Conservation (phyloP, 768 basidiomycete species). For the Leccinum rimulosum region DNA sequence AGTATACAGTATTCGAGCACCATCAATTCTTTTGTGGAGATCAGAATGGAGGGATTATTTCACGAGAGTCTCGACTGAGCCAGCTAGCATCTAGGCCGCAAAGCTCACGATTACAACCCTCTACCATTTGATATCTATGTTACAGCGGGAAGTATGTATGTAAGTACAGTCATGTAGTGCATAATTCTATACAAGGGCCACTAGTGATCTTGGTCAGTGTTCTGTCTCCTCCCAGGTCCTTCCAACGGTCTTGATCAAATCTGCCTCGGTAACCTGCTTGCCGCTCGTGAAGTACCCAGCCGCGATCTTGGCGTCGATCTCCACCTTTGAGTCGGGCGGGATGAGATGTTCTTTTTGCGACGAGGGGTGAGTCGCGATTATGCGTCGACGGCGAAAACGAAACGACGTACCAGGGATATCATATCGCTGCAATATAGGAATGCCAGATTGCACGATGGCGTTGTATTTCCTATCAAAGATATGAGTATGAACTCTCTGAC, state of each 20-base stretch:
- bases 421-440: constrained; percentile 76
- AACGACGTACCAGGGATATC: constrained; percentile 71
- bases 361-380: neutral
- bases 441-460: constrained; percentile 87
- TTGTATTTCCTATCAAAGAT: constrained; percentile 74
- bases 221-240: constrained; percentile 90
- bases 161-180: neutral
- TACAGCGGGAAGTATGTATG: neutral
- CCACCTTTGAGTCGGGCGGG: constrained; percentile 85
- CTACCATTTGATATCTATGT: constrained; percentile 1
- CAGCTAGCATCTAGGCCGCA: neutral
- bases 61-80: neutral
- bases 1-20: neutral
- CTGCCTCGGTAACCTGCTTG: constrained; percentile 72
- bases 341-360: constrained; percentile 67
- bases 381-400: too few relatives aligned
- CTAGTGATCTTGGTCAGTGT: constrained; percentile 43
- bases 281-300: constrained; percentile 89
- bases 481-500: neutral
- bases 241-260: constrained; percentile 83
- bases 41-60: too few relatives aligned
- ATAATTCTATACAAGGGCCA: neutral
- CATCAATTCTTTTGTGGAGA: too few relatives aligned
- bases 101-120: neutral
- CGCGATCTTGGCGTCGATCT: constrained; percentile 96